Conservation (phyloP, 305 asterid species). For the Fraxinus nigra region DNA sequence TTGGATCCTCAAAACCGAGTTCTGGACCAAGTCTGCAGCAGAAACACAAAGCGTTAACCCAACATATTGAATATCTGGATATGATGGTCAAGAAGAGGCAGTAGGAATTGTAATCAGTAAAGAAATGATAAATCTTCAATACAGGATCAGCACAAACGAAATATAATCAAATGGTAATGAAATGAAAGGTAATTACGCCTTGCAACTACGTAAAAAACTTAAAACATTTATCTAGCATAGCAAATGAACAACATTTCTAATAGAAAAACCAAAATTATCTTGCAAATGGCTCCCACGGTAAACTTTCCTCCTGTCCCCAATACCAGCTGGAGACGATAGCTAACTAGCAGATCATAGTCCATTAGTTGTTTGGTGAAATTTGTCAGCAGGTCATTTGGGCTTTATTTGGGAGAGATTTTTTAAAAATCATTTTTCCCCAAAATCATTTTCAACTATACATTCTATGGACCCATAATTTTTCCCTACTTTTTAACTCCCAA, state of each 20-base stretch:
- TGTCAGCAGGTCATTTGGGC: neutral
- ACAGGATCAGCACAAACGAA: neutral
- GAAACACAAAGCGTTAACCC: neutral
- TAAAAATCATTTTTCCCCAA: neutral
- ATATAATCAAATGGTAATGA: neutral
- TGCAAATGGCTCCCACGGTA: neutral
- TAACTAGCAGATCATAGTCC: neutral
- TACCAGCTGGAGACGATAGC: neutral
- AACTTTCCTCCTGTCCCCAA: neutral
- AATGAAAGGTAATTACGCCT: neutral
- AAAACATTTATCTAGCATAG: neutral
- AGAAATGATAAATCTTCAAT: neutral
- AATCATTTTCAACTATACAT: neutral
- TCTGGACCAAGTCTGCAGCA: constrained; percentile 71
- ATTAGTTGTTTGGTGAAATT: neutral
- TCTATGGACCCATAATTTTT: neutral
- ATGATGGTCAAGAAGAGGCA: neutral
- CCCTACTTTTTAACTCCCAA: neutral
- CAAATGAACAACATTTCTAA: neutral
- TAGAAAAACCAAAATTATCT: neutral
- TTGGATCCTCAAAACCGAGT: constrained; percentile 87
- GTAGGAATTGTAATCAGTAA: neutral
- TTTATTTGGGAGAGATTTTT: neutral
- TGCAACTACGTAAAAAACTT: neutral
- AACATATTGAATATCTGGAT: too few relatives aligned